phyloP scores from a whole-genome alignment of 495 filamentous ascomycete species.

The Bathelium albidoporum region DNA sequence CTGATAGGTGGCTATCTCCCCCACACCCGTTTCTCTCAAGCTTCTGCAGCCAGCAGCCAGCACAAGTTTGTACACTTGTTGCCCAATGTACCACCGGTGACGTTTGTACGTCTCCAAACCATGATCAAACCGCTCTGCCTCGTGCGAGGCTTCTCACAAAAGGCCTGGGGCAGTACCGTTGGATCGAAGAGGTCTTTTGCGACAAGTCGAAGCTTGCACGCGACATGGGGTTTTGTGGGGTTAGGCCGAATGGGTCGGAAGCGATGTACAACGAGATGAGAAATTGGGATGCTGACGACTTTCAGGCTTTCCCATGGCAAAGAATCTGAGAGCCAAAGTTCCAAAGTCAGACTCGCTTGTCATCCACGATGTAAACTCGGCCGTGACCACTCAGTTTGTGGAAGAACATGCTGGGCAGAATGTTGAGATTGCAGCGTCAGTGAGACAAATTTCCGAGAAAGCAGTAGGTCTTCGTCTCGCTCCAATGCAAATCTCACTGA shows the following conservation, averaged over 20 bases:
- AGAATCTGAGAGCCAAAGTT: slow-evolving; percentile 38
- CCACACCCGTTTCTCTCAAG: neutral
- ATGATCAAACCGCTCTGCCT: neutral
- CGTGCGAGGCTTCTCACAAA: neutral
- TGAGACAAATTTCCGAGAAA: slow-evolving; percentile 36
- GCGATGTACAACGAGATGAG: slow-evolving; percentile 10
- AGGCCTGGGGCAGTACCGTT: neutral
- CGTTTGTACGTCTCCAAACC: neutral
- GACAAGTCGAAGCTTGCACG: slow-evolving; percentile 11
- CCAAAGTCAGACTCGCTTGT: slow-evolving; percentile 31
- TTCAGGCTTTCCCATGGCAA: slow-evolving; percentile 43
- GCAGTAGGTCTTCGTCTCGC: slow-evolving; percentile 28
- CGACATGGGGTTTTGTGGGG: slow-evolving; percentile 35
- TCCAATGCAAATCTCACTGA: neutral
- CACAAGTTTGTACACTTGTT: neutral
- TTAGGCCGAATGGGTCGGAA: slow-evolving; percentile 33
- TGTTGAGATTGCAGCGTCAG: slow-evolving; percentile 26
- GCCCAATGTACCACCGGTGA: neutral
- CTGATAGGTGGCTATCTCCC: neutral
- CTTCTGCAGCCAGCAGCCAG: neutral
- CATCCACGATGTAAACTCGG: slow-evolving; percentile 38
- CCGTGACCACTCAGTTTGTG: slow-evolving; percentile 25
- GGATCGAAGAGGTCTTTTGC: slow-evolving; percentile 16
- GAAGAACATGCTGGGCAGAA: slow-evolving; percentile 22
- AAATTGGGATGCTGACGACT: slow-evolving; percentile 3